Percentiles rank a stretch among this genome's conserved stretches.
Evolutionary conservation across 129 eudicot genomes (phyloP).

Genomic region (Saposhnikovia divaricata): DNA sequence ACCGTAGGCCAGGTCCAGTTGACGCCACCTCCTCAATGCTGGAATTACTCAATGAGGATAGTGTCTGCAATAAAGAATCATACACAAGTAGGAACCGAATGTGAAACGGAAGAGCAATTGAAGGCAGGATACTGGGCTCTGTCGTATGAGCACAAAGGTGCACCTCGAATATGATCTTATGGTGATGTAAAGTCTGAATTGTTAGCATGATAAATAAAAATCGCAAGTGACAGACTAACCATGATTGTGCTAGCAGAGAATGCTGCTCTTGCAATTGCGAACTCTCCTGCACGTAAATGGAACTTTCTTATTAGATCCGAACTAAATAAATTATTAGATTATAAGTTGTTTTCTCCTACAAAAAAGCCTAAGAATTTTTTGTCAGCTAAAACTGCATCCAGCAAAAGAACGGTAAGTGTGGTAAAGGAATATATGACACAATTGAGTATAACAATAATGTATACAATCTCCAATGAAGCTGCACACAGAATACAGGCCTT

Average conservation of each 20-base stretch:
- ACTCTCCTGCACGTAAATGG: constrained; percentile 54
- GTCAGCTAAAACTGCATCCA: neutral
- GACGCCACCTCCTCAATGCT: constrained; percentile 95
- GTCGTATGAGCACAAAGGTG: neutral
- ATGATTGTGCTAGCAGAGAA: constrained; percentile 86
- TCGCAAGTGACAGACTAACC: constrained; percentile 35
- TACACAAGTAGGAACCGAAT: constrained; percentile 4
- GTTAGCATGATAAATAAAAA: neutral
- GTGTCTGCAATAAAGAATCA: constrained; percentile 39
- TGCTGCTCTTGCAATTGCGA: constrained; percentile 86
- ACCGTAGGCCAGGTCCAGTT: constrained; percentile 84
- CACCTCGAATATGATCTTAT: neutral
- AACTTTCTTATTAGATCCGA: neutral
- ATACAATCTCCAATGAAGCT: neutral
- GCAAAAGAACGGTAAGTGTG: neutral
- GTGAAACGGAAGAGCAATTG: neutral
- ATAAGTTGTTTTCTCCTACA: neutral
- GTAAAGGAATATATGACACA: neutral
- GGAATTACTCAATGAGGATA: constrained; percentile 83
- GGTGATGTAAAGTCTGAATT: neutral
- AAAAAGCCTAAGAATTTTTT: neutral
- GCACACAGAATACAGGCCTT: neutral
- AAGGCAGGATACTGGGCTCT: neutral
- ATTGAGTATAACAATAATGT: neutral
- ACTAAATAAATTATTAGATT: neutral